Percentiles rank a stretch among this genome's conserved stretches.
These are phyloP conservation scores for Agaricus subrufescens DNA, from an alignment of 768 basidiomycete genomes.

Conservation along the genomic window DNA sequence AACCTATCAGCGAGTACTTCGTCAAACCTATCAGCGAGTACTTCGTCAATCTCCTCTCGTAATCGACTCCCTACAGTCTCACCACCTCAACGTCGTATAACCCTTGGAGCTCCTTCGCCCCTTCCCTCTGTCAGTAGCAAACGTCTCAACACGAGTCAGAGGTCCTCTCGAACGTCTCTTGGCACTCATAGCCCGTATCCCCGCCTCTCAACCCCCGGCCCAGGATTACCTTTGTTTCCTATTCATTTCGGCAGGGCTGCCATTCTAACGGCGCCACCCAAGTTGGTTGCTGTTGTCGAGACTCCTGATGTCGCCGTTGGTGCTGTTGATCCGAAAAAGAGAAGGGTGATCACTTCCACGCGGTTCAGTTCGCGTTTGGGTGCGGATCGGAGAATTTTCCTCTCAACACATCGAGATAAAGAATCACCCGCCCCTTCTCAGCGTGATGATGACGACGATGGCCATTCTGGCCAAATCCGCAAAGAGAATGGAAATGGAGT, in stretches of 20 bases:
- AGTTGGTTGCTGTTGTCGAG: slow-evolving; percentile 76
- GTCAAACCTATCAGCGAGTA: slow-evolving; percentile 5
- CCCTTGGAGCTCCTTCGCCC: slow-evolving; percentile 28
- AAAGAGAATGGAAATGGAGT: not conserved
- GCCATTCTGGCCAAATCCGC: slow-evolving; percentile 16
- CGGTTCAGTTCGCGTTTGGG: slow-evolving; percentile 81
- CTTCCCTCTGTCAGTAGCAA: slow-evolving; percentile 25
- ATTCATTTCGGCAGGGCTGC: slow-evolving; percentile 65
- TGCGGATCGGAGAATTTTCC: slow-evolving; percentile 77
- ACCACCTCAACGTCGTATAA: slow-evolving; percentile 31
- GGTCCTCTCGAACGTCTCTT: slow-evolving; percentile 35
- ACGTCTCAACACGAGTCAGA: slow-evolving; percentile 39
- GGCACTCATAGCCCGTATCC: slow-evolving; percentile 45
- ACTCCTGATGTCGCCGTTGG: slow-evolving; percentile 89
- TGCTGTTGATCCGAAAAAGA: slow-evolving; percentile 79
- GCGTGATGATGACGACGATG: slow-evolving; percentile 17
- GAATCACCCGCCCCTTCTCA: slow-evolving; percentile 16
- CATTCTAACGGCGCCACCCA: slow-evolving; percentile 79
- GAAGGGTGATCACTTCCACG: slow-evolving; percentile 82
- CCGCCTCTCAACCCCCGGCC: slow-evolving; percentile 34
- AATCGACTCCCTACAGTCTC: slow-evolving; percentile 16
- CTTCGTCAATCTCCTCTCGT: slow-evolving; percentile 8
- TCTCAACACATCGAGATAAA: slow-evolving; percentile 76
- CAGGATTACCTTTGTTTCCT: slow-evolving; percentile 30
- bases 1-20: slow-evolving; percentile 15